Conservation (phyloP, 768 basidiomycete genomes). For the Collybia sordida region DNA sequence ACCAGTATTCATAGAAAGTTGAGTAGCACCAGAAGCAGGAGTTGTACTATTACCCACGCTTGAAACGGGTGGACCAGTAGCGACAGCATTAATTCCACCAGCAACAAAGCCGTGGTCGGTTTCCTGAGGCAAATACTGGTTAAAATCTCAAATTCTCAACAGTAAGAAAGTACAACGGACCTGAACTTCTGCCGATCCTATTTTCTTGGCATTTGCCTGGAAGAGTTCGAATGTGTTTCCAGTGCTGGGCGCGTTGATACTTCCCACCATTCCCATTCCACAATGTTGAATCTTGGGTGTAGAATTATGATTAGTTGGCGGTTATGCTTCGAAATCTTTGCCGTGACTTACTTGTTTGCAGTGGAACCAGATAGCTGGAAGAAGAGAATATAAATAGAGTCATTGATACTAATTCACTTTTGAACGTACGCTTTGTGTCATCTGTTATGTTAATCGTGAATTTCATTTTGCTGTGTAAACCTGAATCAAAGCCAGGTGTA, state of each 20-base stretch:
- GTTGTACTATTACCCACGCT: too few species aligned
- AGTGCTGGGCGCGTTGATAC: constrained; percentile 47
- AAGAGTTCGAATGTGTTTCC: constrained; percentile 44
- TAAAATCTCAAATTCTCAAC: background rate
- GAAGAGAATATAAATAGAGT: background rate
- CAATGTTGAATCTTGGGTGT: constrained; percentile 32
- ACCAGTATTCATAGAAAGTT: too few species aligned
- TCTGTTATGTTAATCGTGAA: constrained; percentile 51
- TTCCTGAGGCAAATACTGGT: constrained; percentile 24
- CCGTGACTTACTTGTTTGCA: constrained; percentile 38
- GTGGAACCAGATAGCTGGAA: constrained; percentile 55
- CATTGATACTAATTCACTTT: background rate
- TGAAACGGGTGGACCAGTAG: constrained; percentile 24
- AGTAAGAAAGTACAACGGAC: constrained; percentile 24
- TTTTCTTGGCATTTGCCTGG: constrained; percentile 36
- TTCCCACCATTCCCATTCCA: constrained; percentile 51
- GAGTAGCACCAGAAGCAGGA: background rate
- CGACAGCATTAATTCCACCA: constrained; percentile 41
- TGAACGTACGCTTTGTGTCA: constrained; percentile 41
- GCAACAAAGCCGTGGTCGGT: constrained; percentile 35
- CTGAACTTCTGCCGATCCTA: constrained; percentile 30
- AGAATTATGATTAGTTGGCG: background rate
- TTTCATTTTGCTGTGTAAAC: constrained; percentile 33
- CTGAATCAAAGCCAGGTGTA: constrained; percentile 54
- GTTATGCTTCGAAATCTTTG: too few species aligned